These are phyloP conservation scores for Jaapia argillacea DNA, from an alignment of 768 basidiomycete genomes.

Conservation along the genomic window DNA sequence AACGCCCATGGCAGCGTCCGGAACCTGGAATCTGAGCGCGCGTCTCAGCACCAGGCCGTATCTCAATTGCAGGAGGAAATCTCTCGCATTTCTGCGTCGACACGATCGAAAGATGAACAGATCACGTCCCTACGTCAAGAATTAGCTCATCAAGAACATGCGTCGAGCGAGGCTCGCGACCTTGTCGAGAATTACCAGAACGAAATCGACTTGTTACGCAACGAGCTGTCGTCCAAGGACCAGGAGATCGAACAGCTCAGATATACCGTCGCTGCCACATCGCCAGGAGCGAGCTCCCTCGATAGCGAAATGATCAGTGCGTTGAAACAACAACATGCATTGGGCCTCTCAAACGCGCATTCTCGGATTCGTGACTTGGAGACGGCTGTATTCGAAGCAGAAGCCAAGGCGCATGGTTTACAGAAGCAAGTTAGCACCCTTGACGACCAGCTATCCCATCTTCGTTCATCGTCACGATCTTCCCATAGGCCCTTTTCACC, in stretches of 20 bases:
- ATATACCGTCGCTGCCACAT: conserved; percentile 28
- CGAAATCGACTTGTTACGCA: conserved; percentile 62
- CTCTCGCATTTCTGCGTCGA: conserved; percentile 35
- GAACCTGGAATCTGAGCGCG: conserved; percentile 57
- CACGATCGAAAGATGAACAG: conserved; percentile 43
- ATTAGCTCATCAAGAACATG: conserved; percentile 33
- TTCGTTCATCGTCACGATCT: conserved; percentile 31
- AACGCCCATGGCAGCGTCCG: conserved; percentile 40
- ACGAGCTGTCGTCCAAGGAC: conserved; percentile 51
- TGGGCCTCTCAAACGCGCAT: conserved; percentile 74
- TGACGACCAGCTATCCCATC: conserved; percentile 53
- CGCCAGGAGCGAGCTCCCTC: conserved; percentile 38
- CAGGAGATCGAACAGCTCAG: conserved; percentile 56
- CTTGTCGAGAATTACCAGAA: conserved; percentile 54
- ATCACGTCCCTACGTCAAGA: conserved; percentile 40
- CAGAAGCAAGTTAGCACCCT: conserved; percentile 58
- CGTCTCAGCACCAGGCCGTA: conserved; percentile 45
- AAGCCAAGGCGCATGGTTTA: conserved; percentile 53
- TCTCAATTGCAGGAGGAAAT: conserved; percentile 47
- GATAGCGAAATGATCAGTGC: conserved; percentile 69
- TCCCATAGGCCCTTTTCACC: conserved; percentile 35
- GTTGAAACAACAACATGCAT: conserved; percentile 62
- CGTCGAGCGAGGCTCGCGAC: conserved; percentile 51
- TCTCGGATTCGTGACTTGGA: conserved; percentile 75
- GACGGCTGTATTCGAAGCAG: conserved; percentile 60